Evolutionary conservation across 345 rosid genomes (phyloP), one percentile per base, ranked within the genome.

Genomic region (Eucalyptus pauciflora): DNA sequence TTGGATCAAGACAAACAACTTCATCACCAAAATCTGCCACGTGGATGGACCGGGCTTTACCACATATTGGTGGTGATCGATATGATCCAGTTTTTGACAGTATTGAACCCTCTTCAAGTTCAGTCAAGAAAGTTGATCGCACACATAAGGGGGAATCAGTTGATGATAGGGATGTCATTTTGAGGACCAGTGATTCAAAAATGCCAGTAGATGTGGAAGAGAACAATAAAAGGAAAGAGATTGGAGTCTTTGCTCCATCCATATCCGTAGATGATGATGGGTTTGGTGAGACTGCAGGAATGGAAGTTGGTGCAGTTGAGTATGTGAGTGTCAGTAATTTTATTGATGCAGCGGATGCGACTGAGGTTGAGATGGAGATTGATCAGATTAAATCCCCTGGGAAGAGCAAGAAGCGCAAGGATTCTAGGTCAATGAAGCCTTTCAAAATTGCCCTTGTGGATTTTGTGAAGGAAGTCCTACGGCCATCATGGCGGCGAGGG

Each of bases 401-500:
- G 87, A 92, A 95, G 93, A 92, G 93, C 91, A 93, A 90, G 90
- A 93, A 91, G 91, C 88, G 86, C 91, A 95, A 93, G 92, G 97
- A 95, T 48, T 92, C 95, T 87, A 93, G 96, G 90, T 95, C 96
- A 83, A 90, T 90, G 93, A 95, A 93, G 92, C 95, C 91, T 91
- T 97, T 97, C 92, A 94, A 95, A 92, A 93, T 91, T 79, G 93
- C 94, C 86, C 94, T 96, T 88, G 98, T 96, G 33, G 92, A 94
- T 88, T 97, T 97, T 91, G 99, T 97, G 29, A 97, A 97, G 93
- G 99, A 94, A 88, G 93, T 95, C 92, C 91, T 96, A 80, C 96
- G 94, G 94, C 99, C 99, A 4, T 95, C 98, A 9, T 97, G 99
- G 99, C 92, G 93, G 64, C 97, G 96, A 91, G 98, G 99, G 90